phyloP scores from a whole-genome alignment of 2,329 filamentous ascomycete genomes.

The Aspergillus costaricaensis region DNA sequence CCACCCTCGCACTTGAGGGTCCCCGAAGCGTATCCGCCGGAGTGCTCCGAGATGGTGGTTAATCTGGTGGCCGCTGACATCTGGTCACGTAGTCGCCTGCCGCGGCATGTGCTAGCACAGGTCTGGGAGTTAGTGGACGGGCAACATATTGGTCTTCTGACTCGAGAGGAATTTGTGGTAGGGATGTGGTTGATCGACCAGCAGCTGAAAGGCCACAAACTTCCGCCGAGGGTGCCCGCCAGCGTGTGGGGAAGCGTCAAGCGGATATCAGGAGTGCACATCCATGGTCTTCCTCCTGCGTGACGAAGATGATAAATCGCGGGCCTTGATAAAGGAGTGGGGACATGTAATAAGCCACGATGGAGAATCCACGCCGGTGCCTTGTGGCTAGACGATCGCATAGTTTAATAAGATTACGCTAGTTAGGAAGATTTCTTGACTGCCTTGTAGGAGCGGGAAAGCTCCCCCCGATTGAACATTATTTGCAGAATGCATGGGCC shows the following conservation, averaged over 20 bases:
- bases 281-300: constrained; percentile 7
- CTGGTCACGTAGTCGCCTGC: constrained; percentile 51
- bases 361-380: too few relatives aligned
- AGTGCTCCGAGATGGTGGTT: constrained; percentile 43
- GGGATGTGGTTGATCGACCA: constrained; percentile 55
- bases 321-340: not conserved
- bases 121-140: constrained; percentile 51
- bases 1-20: constrained; percentile 19
- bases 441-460: too few relatives aligned
- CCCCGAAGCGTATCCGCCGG: constrained; percentile 24
- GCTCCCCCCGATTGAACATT: too few relatives aligned
- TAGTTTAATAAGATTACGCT: not conserved
- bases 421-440: too few relatives aligned
- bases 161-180: constrained; percentile 52
- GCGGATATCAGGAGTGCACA: constrained; percentile 39
- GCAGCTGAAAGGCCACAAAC: constrained; percentile 49
- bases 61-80: constrained; percentile 52
- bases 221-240: constrained; percentile 47
- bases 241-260: constrained; percentile 52
- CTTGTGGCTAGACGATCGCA: not conserved
- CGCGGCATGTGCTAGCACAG: constrained; percentile 41
- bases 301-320: not conserved
- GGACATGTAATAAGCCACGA: not conserved
- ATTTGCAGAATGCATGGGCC: too few relatives aligned
- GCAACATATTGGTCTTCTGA: constrained; percentile 40